Conservation (phyloP, 208 protist species). For the Trypanosoma scelopori region DNA sequence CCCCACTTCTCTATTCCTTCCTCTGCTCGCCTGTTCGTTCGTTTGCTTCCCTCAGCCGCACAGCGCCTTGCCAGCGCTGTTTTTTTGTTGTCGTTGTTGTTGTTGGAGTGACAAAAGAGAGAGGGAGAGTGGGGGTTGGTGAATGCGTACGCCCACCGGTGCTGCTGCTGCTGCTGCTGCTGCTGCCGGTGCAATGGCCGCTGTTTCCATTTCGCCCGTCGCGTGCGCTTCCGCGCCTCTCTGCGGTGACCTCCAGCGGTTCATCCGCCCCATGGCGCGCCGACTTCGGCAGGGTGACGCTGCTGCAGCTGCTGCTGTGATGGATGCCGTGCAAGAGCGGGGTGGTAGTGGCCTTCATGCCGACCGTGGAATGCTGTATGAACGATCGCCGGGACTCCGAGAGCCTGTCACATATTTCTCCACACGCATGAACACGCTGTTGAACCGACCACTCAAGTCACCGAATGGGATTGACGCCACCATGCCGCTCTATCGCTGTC, state of each 20-base stretch:
- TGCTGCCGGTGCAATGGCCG: not conserved
- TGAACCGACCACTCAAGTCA: conserved; percentile 19
- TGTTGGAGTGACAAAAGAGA: not conserved
- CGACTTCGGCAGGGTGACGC: not conserved
- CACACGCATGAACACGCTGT: conserved; percentile 21
- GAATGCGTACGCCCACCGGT: conserved; percentile 3
- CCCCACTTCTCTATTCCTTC: too few species aligned
- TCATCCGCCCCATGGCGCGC: conserved; percentile 23
- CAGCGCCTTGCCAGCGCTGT: not conserved
- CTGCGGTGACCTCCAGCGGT: conserved; percentile 18
- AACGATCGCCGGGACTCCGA: conserved; percentile 15
- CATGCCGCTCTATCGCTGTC: conserved; percentile 31
- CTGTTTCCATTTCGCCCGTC: not conserved
- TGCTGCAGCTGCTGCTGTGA: not conserved
- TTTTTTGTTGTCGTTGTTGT: not conserved
- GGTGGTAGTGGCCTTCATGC: not conserved
- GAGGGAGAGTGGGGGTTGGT: too few species aligned
- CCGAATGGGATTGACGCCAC: not conserved
- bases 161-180: not conserved
- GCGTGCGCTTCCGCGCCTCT: conserved; percentile 14
- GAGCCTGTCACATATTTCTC: conserved; percentile 25
- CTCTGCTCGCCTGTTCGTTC: too few species aligned
- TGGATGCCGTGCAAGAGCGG: not conserved
- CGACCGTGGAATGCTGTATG: not conserved
- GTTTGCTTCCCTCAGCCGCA: too few species aligned